These are phyloP conservation scores for Boeremia lycopersici DNA, from an alignment of 2,329 filamentous ascomycete genomes.

Conservation along the genomic window DNA sequence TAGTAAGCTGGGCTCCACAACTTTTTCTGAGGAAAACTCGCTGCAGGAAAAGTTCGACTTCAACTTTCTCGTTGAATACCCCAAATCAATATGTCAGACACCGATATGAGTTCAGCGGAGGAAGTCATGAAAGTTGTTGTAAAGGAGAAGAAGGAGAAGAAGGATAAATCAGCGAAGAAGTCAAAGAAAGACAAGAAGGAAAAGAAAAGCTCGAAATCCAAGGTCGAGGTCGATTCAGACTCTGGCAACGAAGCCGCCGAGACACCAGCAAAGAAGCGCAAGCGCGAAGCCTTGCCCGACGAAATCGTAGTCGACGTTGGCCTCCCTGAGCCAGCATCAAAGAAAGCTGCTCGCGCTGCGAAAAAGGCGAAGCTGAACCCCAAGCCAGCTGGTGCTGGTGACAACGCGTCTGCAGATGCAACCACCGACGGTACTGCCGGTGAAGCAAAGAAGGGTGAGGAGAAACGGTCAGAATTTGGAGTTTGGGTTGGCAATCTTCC, in stretches of 20 bases:
- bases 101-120: constrained; percentile 16
- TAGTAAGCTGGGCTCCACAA: constrained; percentile 9
- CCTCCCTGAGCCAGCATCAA: constrained; percentile 92
- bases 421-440: constrained; percentile 22
- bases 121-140: constrained; percentile 19
- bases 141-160: constrained; percentile 34
- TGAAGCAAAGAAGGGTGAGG: constrained; percentile 45
- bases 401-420: constrained; percentile 14
- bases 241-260: constrained; percentile 22
- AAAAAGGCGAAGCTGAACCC: constrained; percentile 75
- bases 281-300: constrained; percentile 63
- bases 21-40: constrained; percentile 14
- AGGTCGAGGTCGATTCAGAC: constrained; percentile 20
- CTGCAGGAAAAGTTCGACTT: constrained; percentile 12
- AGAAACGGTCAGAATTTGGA: constrained; percentile 75
- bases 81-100: constrained; percentile 13
- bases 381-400: constrained; percentile 21
- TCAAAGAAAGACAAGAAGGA: constrained; percentile 36
- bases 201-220: constrained; percentile 30
- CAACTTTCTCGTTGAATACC: background rate
- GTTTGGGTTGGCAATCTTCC: constrained; percentile 96
- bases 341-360: constrained; percentile 85
- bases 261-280: constrained; percentile 52
- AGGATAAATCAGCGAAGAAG: constrained; percentile 32
- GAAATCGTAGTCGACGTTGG: constrained; percentile 86